Evolutionary conservation across 371 early-diverging fungal genomes (phyloP), one percentile per base, ranked within the genome.

Genomic region (Cladochytrium tenue): DNA sequence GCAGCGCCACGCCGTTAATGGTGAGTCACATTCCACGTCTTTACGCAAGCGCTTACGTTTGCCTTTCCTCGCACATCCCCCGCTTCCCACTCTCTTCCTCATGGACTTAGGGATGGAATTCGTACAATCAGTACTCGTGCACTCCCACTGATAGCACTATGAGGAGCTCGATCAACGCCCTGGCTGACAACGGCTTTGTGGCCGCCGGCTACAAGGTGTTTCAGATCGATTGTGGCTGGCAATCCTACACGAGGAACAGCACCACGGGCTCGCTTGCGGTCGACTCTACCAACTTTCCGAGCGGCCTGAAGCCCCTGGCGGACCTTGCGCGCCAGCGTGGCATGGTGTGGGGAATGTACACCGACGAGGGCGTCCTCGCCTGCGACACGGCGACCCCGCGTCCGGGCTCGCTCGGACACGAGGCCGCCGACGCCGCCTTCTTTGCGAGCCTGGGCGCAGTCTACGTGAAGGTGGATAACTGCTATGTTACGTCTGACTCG

Each of bases 181-280:
- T 79, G 28, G 31, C 51, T 64, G 75, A 66, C 26, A 53, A 25
- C 28, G 69, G 69, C 25, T 36, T 68, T 13, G 63, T 35, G 33
- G 50, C 51, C 53, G 51, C 51, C 20, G 69, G 69, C 28, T 79
- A 79, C 55, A 58, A 51, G n/a, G 75, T 74, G 36, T 58, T 77
- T 34, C 75, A 79, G 58, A 27, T 79, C n/a, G 79, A 79, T 62
- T 75, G 76, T 59, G 77, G 79, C 64, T 79, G 79, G 79, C 73
- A 73, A 34, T 53, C 62, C 17, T 43, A 13, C 43, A 43, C 43
- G 43, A 53, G 63, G 50, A 53, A 77, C 25, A 56, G 64, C 50
- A 30, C 32, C 26, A 63, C 72, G 36, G 79, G 79, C 28, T 70
- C 62, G 2, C 71, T 79, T 53, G 65, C 72, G 10, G 70, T 63